Percentiles rank a stretch among this genome's conserved stretches.
These are phyloP conservation scores for Citrullus mucosospermus DNA, from an alignment of 306 rosid species.

Conservation along the genomic window DNA sequence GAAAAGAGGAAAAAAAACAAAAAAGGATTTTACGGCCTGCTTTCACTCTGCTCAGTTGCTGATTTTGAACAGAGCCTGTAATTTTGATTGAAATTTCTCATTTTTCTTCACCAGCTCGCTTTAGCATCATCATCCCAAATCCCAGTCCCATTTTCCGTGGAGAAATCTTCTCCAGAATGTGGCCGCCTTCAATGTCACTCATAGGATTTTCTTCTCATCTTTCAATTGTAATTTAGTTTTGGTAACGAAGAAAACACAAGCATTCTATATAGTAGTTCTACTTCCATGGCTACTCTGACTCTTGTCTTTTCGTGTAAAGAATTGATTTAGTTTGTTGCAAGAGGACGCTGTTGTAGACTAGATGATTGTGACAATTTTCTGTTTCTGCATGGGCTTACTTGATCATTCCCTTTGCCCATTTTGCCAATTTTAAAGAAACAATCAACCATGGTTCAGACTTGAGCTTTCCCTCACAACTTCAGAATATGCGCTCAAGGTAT, in stretches of 20 bases:
- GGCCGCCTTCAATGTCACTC: not conserved
- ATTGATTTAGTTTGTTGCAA: not conserved
- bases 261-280: not conserved
- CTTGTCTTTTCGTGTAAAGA: not conserved
- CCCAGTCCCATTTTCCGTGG: not conserved
- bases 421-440: not conserved
- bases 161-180: not conserved
- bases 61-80: not conserved
- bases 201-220: not conserved
- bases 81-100: not conserved
- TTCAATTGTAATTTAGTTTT: conserved; percentile 1
- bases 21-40: not conserved
- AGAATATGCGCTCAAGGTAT: too few relatives aligned
- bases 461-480: too few relatives aligned
- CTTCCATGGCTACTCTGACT: not conserved
- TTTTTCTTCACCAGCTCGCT: not conserved
- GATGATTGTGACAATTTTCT: not conserved
- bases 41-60: not conserved
- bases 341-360: not conserved
- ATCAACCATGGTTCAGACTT: too few relatives aligned
- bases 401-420: not conserved
- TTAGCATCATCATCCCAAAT: not conserved
- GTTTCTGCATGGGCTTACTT: not conserved
- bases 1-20: too few relatives aligned
- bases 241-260: not conserved